phyloP scores from a whole-genome alignment of 768 basidiomycete genomes.

The Naganishia friedmannii region DNA sequence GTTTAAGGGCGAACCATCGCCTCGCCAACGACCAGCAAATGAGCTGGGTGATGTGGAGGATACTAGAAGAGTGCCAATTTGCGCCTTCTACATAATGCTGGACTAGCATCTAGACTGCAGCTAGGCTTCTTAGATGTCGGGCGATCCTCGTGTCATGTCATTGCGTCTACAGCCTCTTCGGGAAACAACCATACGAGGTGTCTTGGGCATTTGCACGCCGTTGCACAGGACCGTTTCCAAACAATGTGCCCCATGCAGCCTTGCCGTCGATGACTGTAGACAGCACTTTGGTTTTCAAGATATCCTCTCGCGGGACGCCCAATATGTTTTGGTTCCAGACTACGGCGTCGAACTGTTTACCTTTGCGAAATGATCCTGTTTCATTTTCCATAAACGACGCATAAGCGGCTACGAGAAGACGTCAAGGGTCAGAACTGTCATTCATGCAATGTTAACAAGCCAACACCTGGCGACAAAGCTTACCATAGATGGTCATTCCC shows the following conservation, averaged over 20 bases:
- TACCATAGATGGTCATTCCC: slow-evolving; percentile 74
- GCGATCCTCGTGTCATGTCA: neutral
- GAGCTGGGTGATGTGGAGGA: too few relatives aligned
- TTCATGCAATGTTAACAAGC: too few relatives aligned
- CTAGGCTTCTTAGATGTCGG: too few relatives aligned
- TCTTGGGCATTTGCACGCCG: neutral
- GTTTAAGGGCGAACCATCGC: too few relatives aligned
- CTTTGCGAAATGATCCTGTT: slow-evolving; percentile 68
- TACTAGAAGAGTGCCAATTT: too few relatives aligned
- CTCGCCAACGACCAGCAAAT: too few relatives aligned
- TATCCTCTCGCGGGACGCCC: slow-evolving; percentile 61
- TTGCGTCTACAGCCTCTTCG: too few relatives aligned
- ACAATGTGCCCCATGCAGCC: slow-evolving; percentile 54
- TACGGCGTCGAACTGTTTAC: slow-evolving; percentile 85
- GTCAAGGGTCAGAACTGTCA: neutral
- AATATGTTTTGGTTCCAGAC: slow-evolving; percentile 78
- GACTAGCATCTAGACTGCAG: too few relatives aligned
- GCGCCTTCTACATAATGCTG: too few relatives aligned
- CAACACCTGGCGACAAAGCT: slow-evolving; percentile 20
- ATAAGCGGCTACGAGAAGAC: slow-evolving; percentile 62
- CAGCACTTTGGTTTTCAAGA: slow-evolving; percentile 64
- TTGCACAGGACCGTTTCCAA: neutral
- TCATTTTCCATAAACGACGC: slow-evolving; percentile 73
- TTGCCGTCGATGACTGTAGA: slow-evolving; percentile 75
- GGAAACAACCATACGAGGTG: neutral